Percentiles rank a stretch among this genome's conserved stretches.
Conservation (phyloP, 148 eudicot genomes). For the Cornus kousa region DNA sequence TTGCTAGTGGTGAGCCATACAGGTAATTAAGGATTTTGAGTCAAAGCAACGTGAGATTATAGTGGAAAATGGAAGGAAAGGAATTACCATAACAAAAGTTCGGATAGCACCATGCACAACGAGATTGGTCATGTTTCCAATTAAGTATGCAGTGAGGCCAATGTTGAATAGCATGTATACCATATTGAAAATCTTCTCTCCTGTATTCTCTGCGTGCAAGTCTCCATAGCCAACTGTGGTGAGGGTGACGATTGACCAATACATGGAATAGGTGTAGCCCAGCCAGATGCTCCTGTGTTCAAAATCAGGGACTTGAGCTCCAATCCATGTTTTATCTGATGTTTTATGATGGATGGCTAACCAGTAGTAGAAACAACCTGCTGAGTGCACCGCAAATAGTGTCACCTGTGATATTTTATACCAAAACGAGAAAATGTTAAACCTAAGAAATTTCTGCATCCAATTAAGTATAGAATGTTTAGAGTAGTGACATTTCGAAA, state of each 20-base stretch:
- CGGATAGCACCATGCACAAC: constrained; percentile 47
- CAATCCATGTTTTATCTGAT: constrained; percentile 45
- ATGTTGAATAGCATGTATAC: constrained; percentile 63
- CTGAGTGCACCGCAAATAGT: constrained; percentile 46
- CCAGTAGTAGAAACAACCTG: constrained; percentile 58
- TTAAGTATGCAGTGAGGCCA: constrained; percentile 52
- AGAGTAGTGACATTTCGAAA: background rate
- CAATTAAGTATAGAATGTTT: background rate
- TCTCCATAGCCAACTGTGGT: constrained; percentile 59
- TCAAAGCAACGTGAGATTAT: background rate
- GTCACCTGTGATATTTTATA: constrained; percentile 37
- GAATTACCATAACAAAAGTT: constrained; percentile 50
- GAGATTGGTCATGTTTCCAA: constrained; percentile 63
- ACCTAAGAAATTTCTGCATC: background rate
- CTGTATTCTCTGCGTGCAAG: constrained; percentile 42
- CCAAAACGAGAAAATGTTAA: background rate
- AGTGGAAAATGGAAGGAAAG: background rate
- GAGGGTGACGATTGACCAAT: constrained; percentile 60
- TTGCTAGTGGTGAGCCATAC: background rate
- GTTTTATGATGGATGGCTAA: constrained; percentile 33
- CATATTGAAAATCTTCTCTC: constrained; percentile 47
- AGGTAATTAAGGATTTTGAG: background rate
- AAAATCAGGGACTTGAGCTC: constrained; percentile 34
- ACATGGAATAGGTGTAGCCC: constrained; percentile 48
- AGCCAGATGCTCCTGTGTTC: constrained; percentile 40